Base-by-base conservation (phyloP, 306 rosid species). In the Medicago ruthenica region DNA sequence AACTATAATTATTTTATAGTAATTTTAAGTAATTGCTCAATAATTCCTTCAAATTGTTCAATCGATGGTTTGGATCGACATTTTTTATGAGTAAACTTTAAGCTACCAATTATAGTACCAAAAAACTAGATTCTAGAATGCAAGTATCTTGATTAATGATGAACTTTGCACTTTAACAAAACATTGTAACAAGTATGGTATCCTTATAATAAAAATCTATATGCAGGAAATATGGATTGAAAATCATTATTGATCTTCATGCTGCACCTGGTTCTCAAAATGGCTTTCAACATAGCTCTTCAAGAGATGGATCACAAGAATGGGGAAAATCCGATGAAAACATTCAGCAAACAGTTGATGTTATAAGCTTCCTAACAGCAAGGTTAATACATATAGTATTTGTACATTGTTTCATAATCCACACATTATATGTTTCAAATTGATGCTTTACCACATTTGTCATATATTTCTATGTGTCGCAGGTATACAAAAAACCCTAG, bases 251-350 rank as follows among this genome's bases (percentile, higher is more conserved):
- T 62, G 97, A 92, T 71, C 93, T 92, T 8, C 97, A 92, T 63
- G 97, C 96, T 54, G 97, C 89, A 34, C 92, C 93, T 0, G 96
- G 82, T 54, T 92, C 96, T 4, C 96, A 90, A 83, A 92, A 90
- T 60, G 91, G 90, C 0, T 85, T 4, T 27, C 90, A 87, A n/a
- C 94, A 87, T 54, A 87, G 93, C 36, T 65, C 86, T 34, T 76
- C 93, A 0, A 87, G 94, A 86, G 98, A 92, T 69, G 86, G 90
- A 18, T 90, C 89, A 57, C 86, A 64, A 50, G 91, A 87, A 73
- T 92, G 94, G 96, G 98, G 91, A 6, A 53, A 77, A 83, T 79
- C 91, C 15, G 88, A 92, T 54, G 79, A 75, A 9, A 87, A 71
- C 72, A 92, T 90, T 22, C 79, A 73, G 20, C 85, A 90, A 55